These are phyloP conservation scores for Flaveria brownii DNA, from an alignment of 129 eudicot species.

Conservation along the genomic window DNA sequence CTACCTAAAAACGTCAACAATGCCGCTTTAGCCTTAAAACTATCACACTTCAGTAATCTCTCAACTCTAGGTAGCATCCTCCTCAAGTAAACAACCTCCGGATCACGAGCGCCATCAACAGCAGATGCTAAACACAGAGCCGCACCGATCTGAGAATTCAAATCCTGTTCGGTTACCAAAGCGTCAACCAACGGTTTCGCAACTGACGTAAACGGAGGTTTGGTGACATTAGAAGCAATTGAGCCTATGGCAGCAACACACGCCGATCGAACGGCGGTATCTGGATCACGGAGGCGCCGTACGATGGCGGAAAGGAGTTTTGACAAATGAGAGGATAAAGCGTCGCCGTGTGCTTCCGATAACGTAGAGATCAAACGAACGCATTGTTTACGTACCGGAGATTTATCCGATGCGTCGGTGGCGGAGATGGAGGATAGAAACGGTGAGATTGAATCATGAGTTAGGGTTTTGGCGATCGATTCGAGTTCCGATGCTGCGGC, in stretches of 20 bases:
- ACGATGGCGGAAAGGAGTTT: constrained; percentile 63
- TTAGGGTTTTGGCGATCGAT: constrained; percentile 57
- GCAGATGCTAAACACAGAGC: constrained; percentile 79
- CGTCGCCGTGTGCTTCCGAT: constrained; percentile 59
- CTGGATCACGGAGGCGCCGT: constrained; percentile 81
- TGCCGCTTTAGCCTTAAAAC: constrained; percentile 86
- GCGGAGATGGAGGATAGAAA: constrained; percentile 69
- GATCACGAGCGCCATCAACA: constrained; percentile 60
- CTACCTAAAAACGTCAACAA: constrained; percentile 64
- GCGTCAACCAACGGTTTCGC: constrained; percentile 66
- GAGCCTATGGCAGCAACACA: constrained; percentile 60
- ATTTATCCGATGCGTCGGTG: constrained; percentile 72
- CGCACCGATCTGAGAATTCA: constrained; percentile 66
- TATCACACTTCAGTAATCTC: constrained; percentile 60
- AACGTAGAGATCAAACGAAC: constrained; percentile 62
- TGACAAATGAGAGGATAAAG: constrained; percentile 63
- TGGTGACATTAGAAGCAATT: constrained; percentile 51
- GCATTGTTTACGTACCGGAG: constrained; percentile 70
- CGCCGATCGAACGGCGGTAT: constrained; percentile 71
- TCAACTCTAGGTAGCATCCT: constrained; percentile 62
- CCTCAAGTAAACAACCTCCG: constrained; percentile 53
- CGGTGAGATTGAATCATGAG: constrained; percentile 51
- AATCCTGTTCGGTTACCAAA: constrained; percentile 77
- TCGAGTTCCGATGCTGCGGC: constrained; percentile 79
- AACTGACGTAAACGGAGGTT: constrained; percentile 60